Percentiles rank a stretch among this genome's conserved stretches.
These are phyloP conservation scores for Mycena chlorophos DNA, from an alignment of 768 basidiomycete species.

Conservation along the genomic window DNA sequence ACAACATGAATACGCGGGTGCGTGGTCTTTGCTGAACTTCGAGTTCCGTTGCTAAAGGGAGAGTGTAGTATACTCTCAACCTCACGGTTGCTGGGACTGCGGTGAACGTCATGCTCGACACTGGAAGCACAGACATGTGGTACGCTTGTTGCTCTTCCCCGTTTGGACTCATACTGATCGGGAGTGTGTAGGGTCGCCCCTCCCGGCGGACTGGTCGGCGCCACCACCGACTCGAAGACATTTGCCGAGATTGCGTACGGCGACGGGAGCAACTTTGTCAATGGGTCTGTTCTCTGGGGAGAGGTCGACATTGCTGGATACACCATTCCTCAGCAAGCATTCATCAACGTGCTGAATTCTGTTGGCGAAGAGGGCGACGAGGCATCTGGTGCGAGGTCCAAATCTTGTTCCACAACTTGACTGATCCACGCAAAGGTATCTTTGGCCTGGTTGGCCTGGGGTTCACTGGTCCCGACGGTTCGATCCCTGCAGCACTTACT, in stretches of 20 bases:
- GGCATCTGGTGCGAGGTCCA: background rate
- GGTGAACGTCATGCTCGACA: slow-evolving; percentile 38
- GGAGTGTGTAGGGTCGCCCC: slow-evolving; percentile 34
- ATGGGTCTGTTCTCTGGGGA: slow-evolving; percentile 9
- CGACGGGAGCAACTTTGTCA: slow-evolving; percentile 19
- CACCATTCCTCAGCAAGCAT: slow-evolving; percentile 30
- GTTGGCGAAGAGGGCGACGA: too few species aligned
- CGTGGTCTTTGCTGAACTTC: background rate
- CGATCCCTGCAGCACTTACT: slow-evolving; percentile 9
- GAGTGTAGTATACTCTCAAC: slow-evolving; percentile 13
- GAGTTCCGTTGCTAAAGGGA: background rate
- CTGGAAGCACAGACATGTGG: slow-evolving; percentile 42
- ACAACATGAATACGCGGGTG: slow-evolving; percentile 21
- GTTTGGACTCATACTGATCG: background rate
- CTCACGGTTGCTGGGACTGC: slow-evolving; percentile 22
- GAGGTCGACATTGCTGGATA: slow-evolving; percentile 3
- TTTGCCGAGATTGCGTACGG: slow-evolving; percentile 33
- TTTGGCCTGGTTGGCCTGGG: slow-evolving; percentile 38
- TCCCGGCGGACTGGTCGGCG: slow-evolving; percentile 31
- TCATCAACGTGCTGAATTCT: slow-evolving; percentile 30
- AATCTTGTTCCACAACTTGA: background rate
- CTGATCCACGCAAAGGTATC: slow-evolving; percentile 22
- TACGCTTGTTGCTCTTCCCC: slow-evolving; percentile 5
- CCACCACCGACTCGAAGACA: slow-evolving; percentile 35
- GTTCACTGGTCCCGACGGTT: slow-evolving; percentile 30